Evolutionary conservation across 169 alveolate genomes (phyloP), one percentile per base, ranked within the genome.

Genomic region (Fabrea salina): DNA sequence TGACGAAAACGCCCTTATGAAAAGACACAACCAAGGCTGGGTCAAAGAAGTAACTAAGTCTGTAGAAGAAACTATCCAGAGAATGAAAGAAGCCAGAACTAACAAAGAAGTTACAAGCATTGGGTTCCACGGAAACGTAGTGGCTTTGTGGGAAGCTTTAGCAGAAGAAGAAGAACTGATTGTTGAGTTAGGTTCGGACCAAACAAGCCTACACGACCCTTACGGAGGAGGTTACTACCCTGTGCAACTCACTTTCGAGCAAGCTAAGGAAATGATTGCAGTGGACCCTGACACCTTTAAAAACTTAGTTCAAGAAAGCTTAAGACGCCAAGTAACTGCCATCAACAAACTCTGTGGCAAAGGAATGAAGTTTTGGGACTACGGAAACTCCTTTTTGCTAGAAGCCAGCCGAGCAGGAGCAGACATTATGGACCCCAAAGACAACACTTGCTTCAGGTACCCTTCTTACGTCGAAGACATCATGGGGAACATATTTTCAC

Each of bases 211-310:
- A 3, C 93, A 87, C 58, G 81, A 82, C 37, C 93, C 93, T 6
- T 87, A 54, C 41, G 30, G 56, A 32, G 93, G 93, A 35, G 93
- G 93, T 22, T 87, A 87, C 71, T 87, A 87, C 49, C 93, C 93
- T 3, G 87, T 51, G 35, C 75, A 71, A 22, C n/a, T 87, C 1
- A 11, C 84, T 13, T 56, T 58, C 25, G 90, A 79, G 19, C 71
- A 83, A 75, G 51, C 86, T 19, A 76, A 80, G 41, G 4, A 76
- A 54, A 16, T 87, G 58, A 80, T 87, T 79, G 72, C 59, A 1
- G 30, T 22, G 0, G 72, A 83, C 33, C 90, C 90, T 32, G 83
- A 68, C 11, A 7, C 44, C 40, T 84, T 87, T 84, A 87, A 87
- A 59, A 5, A 44, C 22, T 56, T 75, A 33, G 85, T 87, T 16